Conservation (phyloP, 176 grass and related monocot genomes). For the Olyra latifolia region DNA sequence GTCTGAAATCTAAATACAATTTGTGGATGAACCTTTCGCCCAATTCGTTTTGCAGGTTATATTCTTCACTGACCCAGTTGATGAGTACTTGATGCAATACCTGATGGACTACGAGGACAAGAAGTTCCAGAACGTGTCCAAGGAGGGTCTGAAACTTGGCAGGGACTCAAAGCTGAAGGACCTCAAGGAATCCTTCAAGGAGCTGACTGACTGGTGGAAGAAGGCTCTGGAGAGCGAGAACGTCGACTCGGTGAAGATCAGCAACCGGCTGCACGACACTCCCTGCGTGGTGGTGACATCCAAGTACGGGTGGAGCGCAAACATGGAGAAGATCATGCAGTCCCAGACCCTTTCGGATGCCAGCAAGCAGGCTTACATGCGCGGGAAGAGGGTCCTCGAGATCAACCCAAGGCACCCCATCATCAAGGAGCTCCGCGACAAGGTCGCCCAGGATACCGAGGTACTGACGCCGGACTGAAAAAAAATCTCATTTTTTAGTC, state of each 20-base stretch:
- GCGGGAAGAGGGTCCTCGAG: slow-evolving; percentile 86
- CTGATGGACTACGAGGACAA: slow-evolving; percentile 99
- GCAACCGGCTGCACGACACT: slow-evolving; percentile 77
- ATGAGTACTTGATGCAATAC: slow-evolving; percentile 99
- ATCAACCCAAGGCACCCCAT: slow-evolving; percentile 94
- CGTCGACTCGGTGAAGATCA: slow-evolving; percentile 93
- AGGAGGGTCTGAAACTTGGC: slow-evolving; percentile 87
- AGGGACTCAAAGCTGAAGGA: slow-evolving; percentile 97
- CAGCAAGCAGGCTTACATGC: slow-evolving; percentile 94
- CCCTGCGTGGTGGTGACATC: slow-evolving; percentile 86
- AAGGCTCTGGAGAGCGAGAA: slow-evolving; percentile 69
- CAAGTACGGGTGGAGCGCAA: slow-evolving; percentile 90
- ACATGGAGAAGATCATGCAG: slow-evolving; percentile 99
- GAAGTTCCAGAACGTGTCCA: slow-evolving; percentile 98
- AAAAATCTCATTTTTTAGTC: background rate
- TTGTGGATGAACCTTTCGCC: background rate
- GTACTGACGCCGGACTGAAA: background rate
- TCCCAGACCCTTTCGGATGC: slow-evolving; percentile 76
- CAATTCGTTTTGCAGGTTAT: slow-evolving; percentile 58
- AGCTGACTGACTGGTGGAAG: slow-evolving; percentile 93
- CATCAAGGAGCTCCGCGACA: slow-evolving; percentile 94
- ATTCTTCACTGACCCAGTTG: slow-evolving; percentile 91
- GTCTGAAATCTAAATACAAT: background rate
- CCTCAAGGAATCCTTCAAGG: slow-evolving; percentile 97
- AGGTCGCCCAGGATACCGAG: slow-evolving; percentile 76